Evolutionary conservation across 2,329 filamentous ascomycete genomes (phyloP).

Genomic region (Ophiostoma triangulosporum): DNA sequence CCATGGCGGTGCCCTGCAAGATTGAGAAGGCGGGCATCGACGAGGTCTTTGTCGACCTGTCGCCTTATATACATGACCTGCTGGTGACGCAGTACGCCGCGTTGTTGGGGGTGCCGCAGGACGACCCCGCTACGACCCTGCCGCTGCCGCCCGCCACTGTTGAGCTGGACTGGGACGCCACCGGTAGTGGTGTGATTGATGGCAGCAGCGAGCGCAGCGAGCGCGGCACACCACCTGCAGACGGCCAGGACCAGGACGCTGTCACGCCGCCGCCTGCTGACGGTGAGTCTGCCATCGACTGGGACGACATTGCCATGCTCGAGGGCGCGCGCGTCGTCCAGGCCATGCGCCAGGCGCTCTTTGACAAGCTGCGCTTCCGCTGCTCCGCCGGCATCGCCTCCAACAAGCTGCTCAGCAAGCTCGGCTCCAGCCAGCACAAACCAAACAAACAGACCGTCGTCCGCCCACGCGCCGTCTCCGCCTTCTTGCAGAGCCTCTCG

Average conservation of each 20-base stretch:
- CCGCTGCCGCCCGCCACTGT: constrained; percentile 44
- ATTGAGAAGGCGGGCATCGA: constrained; percentile 90
- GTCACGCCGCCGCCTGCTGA: not conserved
- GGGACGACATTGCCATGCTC: constrained; percentile 84
- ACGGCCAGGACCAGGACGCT: not conserved
- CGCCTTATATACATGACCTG: constrained; percentile 64
- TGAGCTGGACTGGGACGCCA: constrained; percentile 11
- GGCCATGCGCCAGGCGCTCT: constrained; percentile 55
- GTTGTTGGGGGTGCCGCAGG: constrained; percentile 53
- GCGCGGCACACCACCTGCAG: not conserved
- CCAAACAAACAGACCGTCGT: constrained; percentile 92
- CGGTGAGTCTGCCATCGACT: constrained; percentile 48
- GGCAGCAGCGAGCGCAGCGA: not conserved
- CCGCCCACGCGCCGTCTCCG: constrained; percentile 64
- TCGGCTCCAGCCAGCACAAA: constrained; percentile 84
- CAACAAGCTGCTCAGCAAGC: constrained; percentile 89
- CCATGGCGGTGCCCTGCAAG: constrained; percentile 31
- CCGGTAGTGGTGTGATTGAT: constrained; percentile 11
- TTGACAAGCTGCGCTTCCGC: constrained; percentile 64
- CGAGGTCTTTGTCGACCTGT: constrained; percentile 89
- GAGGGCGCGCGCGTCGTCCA: constrained; percentile 84
- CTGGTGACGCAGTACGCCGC: constrained; percentile 60
- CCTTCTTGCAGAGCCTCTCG: constrained; percentile 74
- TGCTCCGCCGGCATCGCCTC: constrained; percentile 79
- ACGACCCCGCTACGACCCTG: constrained; percentile 56